These are phyloP conservation scores for Styphnolobium japonicum DNA, from an alignment of 306 rosid species.

Conservation along the genomic window DNA sequence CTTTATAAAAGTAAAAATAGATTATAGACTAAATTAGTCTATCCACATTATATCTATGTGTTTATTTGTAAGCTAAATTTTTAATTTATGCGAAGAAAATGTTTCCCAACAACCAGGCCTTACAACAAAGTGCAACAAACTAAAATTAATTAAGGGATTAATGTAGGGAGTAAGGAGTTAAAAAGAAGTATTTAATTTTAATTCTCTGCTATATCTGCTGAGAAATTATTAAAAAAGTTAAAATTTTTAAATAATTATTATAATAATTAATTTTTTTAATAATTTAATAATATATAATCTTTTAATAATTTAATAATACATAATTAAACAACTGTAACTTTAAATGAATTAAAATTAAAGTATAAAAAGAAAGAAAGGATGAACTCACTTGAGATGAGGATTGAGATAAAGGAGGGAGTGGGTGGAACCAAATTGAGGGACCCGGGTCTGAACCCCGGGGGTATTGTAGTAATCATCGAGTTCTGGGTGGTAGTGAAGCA, in stretches of 20 bases:
- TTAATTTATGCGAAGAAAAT: no score
- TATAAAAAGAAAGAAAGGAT: background rate
- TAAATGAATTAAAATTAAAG: no score
- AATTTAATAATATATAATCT: no score
- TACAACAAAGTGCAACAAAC: background rate
- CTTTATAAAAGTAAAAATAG: background rate
- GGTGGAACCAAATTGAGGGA: slow-evolving; percentile 70
- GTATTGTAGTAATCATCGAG: slow-evolving; percentile 65
- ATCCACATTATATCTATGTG: background rate
- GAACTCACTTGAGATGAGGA: slow-evolving; percentile 66
- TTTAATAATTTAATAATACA: no score
- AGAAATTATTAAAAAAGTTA: no score
- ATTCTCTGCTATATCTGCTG: no score
- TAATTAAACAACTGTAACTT: no score
- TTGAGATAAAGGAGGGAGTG: slow-evolving; percentile 72
- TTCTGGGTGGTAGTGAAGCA: slow-evolving; percentile 48
- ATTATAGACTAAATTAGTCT: background rate
- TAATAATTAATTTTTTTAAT: no score
- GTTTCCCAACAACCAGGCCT: background rate
- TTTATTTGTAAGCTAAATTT: background rate
- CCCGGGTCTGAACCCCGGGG: slow-evolving; percentile 73
- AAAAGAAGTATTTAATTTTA: no score
- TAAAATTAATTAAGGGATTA: background rate
- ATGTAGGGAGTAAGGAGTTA: background rate
- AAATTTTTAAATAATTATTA: no score